Evolutionary conservation across 2,329 filamentous ascomycete species (phyloP), one percentile per base, ranked within the genome.

Genomic region (Ophiostoma tasmaniense): DNA sequence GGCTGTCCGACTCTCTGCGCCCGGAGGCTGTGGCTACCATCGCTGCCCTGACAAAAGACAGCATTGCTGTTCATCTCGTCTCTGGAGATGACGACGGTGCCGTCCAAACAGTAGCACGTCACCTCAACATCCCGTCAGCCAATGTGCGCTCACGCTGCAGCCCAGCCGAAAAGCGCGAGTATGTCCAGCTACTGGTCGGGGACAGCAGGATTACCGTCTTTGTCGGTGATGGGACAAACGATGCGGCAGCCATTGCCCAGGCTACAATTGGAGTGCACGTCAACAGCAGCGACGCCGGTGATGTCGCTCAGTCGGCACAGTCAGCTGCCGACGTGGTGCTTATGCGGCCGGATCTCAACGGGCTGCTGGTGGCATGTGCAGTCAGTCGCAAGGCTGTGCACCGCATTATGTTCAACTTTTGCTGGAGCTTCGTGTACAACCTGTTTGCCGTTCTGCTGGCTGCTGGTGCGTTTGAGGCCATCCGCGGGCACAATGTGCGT

Each of bases 181-280:
- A 84, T 71, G 77, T 55, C 8, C 50, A 55, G 13, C n/a, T 13
- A 4, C 17, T 55, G 13, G 22, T 14, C n/a, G 25, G 13, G 11
- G 11, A 28, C n/a, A 25, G 25, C 22, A 17, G 13, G 1, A 13
- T 22, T 0, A 25, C 22, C 11, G 77, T 93, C 6, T 93, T 94
- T 76, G 84, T 85, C 66, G 91, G 91, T 42, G 91, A 94, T 73
- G 91, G 91, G 1, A 92, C 89, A 17, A 94, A 94, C 76, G 91
- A 94, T 74, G 89, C 91, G 0, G 82, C 86, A 2, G 91, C 91
- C 0, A 81, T 94, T 2, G 87, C 89, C 0, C 85, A 88, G 74
- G 89, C 91, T 1, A 84, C 84, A 6, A 83, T 94, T 35, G 91
- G 91, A 35, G 81, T 93, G 0, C 89, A 91, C 72, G 85, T 94